Base-by-base conservation (phyloP, 345 rosid species). In the Pseudoturritis turrita region DNA sequence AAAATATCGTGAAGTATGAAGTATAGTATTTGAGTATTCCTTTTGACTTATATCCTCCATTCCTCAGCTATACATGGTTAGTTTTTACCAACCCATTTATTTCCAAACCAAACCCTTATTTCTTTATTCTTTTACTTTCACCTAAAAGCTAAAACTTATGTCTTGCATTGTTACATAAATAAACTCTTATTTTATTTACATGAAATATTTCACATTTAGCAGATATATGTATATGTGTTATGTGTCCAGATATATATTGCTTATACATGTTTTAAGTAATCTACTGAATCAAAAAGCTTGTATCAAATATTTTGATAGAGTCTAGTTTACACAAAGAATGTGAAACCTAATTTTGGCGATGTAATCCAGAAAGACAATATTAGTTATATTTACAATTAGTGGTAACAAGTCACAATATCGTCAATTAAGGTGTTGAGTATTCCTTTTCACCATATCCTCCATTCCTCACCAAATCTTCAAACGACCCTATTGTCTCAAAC, bases 31-130 rank as follows among this genome's bases (percentile, higher is more conserved):
- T 49, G 12, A 60, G 63, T 72, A 14, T 49, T 33, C 18, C 46
- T 8, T 52, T 62, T 72, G 55, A 72, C 70, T 62, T 62, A 17
- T 43, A 62, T 61, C 23, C 31, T 70, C 60, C 40, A 60, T 40
- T 40, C 19, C 37, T 60, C 23, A 62, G 26, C 29, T 56, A 21
- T 29, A 29, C 7, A 29, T 29, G 35, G 35, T 6, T 29, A 19
- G 52, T 10, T 15, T 71, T 45, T 19, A 40, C 49, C 45, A 62
- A 51, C 19, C 29, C 45, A 21, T 40, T 33, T 46, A 35, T 36
- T 6, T 58, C 43, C 59, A 65, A 65, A 11, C 65, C 65, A 46
- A 55, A 36, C 40, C 50, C 43, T 66, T 65, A 29, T 68, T 41
- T 15, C 5, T 7, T 22, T 33, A 44, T 5, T 41, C 19, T 41